A percentile compares a stretch with the other conserved stretches of the same genome.
phyloP scores from a whole-genome alignment of 1,139 yeast species.

The Yarrowia galli region DNA sequence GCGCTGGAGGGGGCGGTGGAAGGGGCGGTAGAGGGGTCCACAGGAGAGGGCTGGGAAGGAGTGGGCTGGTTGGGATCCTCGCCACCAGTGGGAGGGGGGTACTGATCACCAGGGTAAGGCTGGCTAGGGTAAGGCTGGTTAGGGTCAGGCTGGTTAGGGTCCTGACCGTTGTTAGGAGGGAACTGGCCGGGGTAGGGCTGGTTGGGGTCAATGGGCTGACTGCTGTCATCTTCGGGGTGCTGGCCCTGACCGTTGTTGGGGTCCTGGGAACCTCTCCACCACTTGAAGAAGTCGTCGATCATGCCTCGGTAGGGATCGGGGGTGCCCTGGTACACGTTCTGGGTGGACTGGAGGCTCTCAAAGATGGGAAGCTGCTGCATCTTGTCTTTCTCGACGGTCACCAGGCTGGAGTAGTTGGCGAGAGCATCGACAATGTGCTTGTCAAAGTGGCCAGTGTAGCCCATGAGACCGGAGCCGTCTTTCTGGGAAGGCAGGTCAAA shows the following conservation, averaged over 20 bases:
- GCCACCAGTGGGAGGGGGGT: too few relatives aligned
- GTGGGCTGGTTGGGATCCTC: too few relatives aligned
- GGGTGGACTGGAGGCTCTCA: constrained; percentile 6
- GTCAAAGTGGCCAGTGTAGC: constrained; percentile 29
- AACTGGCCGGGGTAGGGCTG: too few relatives aligned
- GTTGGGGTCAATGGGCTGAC: too few relatives aligned
- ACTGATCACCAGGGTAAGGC: too few relatives aligned
- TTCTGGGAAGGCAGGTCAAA: constrained; percentile 30
- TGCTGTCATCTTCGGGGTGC: not conserved
- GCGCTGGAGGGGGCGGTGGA: too few relatives aligned
- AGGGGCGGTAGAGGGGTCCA: too few relatives aligned
- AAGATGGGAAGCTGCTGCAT: constrained; percentile 10
- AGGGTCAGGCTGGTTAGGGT: too few relatives aligned
- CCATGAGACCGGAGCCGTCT: constrained; percentile 33
- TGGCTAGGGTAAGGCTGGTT: too few relatives aligned
- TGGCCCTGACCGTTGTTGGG: too few relatives aligned
- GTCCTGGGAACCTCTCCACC: not conserved
- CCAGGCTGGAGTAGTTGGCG: constrained; percentile 7
- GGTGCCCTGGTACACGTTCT: not conserved
- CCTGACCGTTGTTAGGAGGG: too few relatives aligned
- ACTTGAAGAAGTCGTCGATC: constrained; percentile 3
- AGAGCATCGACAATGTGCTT: not conserved
- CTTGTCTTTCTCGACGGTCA: constrained; percentile 14
- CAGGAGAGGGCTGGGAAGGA: not conserved
- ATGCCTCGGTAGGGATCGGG: not conserved